A percentile compares a stretch with the other conserved stretches of the same genome.
These are phyloP conservation scores for Lactarius evosmus DNA, from an alignment of 768 basidiomycete genomes.

Conservation along the genomic window DNA sequence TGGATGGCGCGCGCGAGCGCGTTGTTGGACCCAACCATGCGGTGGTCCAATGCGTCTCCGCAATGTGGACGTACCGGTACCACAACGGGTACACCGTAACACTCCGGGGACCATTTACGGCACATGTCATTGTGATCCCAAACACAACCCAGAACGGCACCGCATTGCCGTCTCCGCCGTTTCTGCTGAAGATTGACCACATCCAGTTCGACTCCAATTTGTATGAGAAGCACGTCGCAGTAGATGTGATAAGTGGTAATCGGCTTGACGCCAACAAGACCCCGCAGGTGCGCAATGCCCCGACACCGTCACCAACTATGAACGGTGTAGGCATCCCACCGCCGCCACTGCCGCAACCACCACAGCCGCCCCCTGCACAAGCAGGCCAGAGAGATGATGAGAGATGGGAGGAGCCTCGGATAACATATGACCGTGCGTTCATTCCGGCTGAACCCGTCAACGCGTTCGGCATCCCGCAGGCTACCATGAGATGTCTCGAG, in stretches of 20 bases:
- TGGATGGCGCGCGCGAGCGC: constrained; percentile 76
- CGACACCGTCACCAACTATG: constrained; percentile 31
- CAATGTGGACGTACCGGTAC: constrained; percentile 82
- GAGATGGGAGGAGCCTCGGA: constrained; percentile 61
- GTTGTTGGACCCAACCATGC: constrained; percentile 43
- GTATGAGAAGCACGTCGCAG: constrained; percentile 72
- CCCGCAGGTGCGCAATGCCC: constrained; percentile 26
- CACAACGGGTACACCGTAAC: constrained; percentile 75
- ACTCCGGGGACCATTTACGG: constrained; percentile 70
- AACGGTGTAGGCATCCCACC: constrained; percentile 21
- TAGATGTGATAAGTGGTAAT: constrained; percentile 57
- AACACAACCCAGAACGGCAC: constrained; percentile 20
- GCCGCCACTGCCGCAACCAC: not conserved
- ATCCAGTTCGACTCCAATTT: constrained; percentile 69
- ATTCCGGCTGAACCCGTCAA: constrained; percentile 84
- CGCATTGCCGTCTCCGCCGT: constrained; percentile 21
- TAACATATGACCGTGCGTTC: constrained; percentile 56
- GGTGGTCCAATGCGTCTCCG: constrained; percentile 67
- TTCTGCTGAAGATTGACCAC: constrained; percentile 62
- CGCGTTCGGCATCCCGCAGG: constrained; percentile 84
- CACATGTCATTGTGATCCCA: constrained; percentile 48
- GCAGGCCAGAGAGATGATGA: constrained; percentile 44
- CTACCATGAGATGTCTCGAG: constrained; percentile 86
- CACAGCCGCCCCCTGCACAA: constrained; percentile 22
- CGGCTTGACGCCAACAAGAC: constrained; percentile 42